Base-by-base conservation (phyloP, 2,329 filamentous ascomycete genomes). In the Elsinoe arachidis region DNA sequence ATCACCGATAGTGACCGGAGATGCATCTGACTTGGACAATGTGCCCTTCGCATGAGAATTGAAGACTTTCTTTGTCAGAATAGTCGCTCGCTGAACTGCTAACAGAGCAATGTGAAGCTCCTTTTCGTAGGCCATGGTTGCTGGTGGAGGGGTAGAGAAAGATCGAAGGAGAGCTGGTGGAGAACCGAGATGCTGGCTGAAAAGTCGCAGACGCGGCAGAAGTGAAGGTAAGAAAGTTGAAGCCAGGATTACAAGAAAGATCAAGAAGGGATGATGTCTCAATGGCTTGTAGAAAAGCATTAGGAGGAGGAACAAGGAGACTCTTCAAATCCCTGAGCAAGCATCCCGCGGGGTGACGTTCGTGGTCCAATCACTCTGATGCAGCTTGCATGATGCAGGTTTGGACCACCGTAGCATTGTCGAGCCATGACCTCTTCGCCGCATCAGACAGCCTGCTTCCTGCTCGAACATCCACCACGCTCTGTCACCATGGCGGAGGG, bases 1-100 rank as follows among this genome's bases (percentile, higher is more conserved):
- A 76, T 99, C 93, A 71, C 92, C 93, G 66, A 97, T 93, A 15
- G 93, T 99, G 66, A 99, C 93, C 63, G 93, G 93, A 9, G 91
- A 96, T 70, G 89, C 90, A 79, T 99, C 93, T 73, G 89, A 86
- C 77, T 99, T 99, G 71, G 86, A 87, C 54, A 96, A 80, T 46
- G 93, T 96, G 65, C 92, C 92, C 76, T 97, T 97, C 66, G 90
- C 87, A 74, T 92, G 93, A 66, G 92, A 87, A 74, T 90, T 79
- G 77, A 88, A 88, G 69, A 90, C 87, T 61, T 81, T 81, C 72
- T 88, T 87, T 54, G 87, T 90, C 58, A 90, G 80, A 62, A 90
- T 77, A 19, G 83, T 77, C 23, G 87, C 91, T 63, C 91, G 84
- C 76, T 95, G 90, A 58, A 96, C 91, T 61, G 91, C 90, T 43